phyloP scores from a whole-genome alignment of 768 basidiomycete species.

The Pleurotus cornucopiae region DNA sequence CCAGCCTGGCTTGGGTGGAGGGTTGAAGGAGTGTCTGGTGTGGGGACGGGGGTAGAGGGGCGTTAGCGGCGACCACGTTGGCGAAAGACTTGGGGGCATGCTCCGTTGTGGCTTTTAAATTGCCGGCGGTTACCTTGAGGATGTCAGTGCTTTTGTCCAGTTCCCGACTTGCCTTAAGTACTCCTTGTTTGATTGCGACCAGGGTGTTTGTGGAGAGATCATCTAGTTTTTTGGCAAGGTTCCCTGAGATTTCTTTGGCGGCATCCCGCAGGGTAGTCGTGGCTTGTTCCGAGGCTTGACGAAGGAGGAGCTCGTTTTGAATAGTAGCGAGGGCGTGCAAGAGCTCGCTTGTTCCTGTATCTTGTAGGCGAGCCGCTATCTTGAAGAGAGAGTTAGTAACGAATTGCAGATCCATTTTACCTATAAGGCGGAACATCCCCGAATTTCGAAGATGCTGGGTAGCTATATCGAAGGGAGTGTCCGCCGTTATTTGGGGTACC shows the following conservation, averaged over 20 bases:
- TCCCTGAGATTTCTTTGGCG: neutral
- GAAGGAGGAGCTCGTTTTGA: neutral
- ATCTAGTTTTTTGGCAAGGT: neutral
- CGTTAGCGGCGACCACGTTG: neutral
- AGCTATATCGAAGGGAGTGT: too few species aligned
- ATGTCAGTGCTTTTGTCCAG: neutral
- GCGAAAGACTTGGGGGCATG: neutral
- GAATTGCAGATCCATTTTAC: too few species aligned
- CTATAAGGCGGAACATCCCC: too few species aligned
- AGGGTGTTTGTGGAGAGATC: neutral
- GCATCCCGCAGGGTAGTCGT: too few species aligned
- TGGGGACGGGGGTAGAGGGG: neutral
- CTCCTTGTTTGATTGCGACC: neutral
- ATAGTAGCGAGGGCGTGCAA: neutral
- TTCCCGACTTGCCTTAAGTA: neutral
- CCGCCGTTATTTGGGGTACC: too few species aligned
- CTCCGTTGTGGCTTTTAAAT: neutral
- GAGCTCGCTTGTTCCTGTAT: neutral
- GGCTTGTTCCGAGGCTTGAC: neutral
- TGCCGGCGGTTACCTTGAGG: neutral
- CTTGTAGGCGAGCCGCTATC: too few species aligned
- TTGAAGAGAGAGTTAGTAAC: too few species aligned
- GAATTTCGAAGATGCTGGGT: too few species aligned
- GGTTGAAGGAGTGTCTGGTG: neutral
- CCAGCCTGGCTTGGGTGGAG: neutral